These are phyloP conservation scores for Kalanchoe fedtschenkoi DNA, from an alignment of 164 flowering plant genomes.

Conservation along the genomic window DNA sequence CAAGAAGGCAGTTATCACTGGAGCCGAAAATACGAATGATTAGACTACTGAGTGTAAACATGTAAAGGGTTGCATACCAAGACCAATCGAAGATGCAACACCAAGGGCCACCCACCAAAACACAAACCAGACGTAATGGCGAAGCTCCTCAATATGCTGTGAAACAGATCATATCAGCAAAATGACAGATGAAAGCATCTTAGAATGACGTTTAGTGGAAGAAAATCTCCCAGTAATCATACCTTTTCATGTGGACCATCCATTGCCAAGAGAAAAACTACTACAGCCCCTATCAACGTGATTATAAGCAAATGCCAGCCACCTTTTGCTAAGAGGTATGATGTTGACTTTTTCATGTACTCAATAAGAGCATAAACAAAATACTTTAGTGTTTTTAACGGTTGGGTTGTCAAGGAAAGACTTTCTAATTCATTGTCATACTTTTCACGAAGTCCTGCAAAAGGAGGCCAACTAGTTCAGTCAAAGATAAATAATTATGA, in stretches of 20 bases:
- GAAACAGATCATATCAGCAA: not conserved
- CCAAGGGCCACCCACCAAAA: conserved; percentile 93
- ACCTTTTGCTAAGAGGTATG: conserved; percentile 55
- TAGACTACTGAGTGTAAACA: not conserved
- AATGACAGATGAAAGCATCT: not conserved
- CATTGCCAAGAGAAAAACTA: conserved; percentile 35
- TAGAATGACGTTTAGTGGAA: not conserved
- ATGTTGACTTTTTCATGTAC: conserved; percentile 35
- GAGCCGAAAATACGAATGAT: not conserved
- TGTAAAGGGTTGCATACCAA: conserved; percentile 31
- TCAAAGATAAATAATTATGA: not conserved
- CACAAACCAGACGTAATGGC: conserved; percentile 40
- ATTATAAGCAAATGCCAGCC: conserved; percentile 51
- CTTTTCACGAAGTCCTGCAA: conserved; percentile 43
- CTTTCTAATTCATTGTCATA: conserved; percentile 58
- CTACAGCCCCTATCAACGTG: conserved; percentile 19
- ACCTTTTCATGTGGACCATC: conserved; percentile 90
- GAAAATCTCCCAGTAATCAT: conserved; percentile 1
- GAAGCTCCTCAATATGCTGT: conserved; percentile 73
- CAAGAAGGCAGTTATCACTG: too few species aligned
- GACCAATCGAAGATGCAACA: conserved; percentile 92
- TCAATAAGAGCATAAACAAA: conserved; percentile 42
- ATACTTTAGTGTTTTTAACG: conserved; percentile 54
- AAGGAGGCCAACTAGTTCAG: not conserved
- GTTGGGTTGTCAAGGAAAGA: conserved; percentile 55